Conservation (phyloP, 2,329 filamentous ascomycete genomes). For the Trichoderma hamatum region DNA sequence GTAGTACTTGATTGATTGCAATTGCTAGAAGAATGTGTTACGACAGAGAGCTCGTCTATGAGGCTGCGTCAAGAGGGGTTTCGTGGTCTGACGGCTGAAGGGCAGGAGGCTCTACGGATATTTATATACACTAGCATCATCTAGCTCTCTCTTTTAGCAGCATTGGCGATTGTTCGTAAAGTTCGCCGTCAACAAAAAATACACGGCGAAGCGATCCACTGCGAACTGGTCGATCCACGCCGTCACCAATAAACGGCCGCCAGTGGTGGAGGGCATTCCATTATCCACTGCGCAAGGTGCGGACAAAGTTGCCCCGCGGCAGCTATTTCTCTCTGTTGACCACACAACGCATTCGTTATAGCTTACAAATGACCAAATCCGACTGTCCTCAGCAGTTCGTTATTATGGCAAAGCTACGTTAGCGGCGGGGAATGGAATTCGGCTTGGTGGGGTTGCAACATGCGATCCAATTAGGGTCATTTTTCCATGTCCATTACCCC, state of each 20-base stretch:
- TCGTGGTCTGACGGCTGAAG: background rate
- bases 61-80: background rate
- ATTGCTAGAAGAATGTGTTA: background rate
- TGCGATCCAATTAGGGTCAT: constrained; percentile 24
- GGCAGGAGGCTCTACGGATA: background rate
- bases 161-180: background rate
- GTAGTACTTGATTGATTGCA: background rate
- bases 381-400: background rate
- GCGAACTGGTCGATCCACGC: background rate
- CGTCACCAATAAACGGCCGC: constrained; percentile 18
- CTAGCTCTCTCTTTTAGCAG: background rate
- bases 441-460: constrained; percentile 12
- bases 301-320: constrained; percentile 27
- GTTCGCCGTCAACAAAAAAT: background rate
- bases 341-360: background rate
- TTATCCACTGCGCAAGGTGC: background rate
- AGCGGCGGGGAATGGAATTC: constrained; percentile 5
- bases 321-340: constrained; percentile 11
- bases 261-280: constrained; percentile 8
- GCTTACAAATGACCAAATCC: background rate
- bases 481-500: constrained; percentile 6
- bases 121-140: constrained; percentile 6
- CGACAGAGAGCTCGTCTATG: background rate
- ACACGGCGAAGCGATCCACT: constrained; percentile 3
- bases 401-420: background rate